Evolutionary conservation across 2,329 filamentous ascomycete species (phyloP).

Genomic region (Ascochyta pisi): DNA sequence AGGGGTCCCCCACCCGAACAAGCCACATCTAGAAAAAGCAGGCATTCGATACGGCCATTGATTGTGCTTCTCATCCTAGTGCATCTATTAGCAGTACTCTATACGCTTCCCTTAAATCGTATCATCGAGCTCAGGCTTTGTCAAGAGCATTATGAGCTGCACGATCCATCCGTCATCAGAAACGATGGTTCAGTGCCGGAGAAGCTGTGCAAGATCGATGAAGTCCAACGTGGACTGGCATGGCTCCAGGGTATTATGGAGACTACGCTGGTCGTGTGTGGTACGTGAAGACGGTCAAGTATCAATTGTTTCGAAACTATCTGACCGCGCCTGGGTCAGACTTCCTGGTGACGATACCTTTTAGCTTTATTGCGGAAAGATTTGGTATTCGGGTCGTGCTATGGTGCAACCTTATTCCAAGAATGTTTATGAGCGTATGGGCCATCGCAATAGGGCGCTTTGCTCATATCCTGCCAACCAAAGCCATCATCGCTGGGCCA

Average conservation of each 20-base stretch:
- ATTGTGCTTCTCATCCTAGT: slow-evolving; percentile 42
- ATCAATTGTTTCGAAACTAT: neutral
- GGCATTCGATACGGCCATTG: slow-evolving; percentile 34
- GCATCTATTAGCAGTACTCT: slow-evolving; percentile 43
- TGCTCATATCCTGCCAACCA: slow-evolving; percentile 34
- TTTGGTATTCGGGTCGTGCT: slow-evolving; percentile 39
- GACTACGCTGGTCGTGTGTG: slow-evolving; percentile 45
- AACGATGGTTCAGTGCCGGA: slow-evolving; percentile 56
- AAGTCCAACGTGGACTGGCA: slow-evolving; percentile 60
- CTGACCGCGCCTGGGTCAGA: slow-evolving; percentile 30
- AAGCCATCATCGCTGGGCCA: slow-evolving; percentile 40
- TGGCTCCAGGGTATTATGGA: slow-evolving; percentile 59
- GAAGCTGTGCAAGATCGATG: slow-evolving; percentile 61
- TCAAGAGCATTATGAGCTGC: slow-evolving; percentile 55
- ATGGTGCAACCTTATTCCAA: slow-evolving; percentile 43
- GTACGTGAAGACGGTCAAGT: slow-evolving; percentile 28
- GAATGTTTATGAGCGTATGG: slow-evolving; percentile 40
- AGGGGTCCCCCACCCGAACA: slow-evolving; percentile 15
- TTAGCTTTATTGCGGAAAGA: slow-evolving; percentile 44
- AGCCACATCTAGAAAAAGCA: neutral
- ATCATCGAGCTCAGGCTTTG: slow-evolving; percentile 52
- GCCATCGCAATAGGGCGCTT: slow-evolving; percentile 41
- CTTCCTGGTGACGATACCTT: slow-evolving; percentile 45
- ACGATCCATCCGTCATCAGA: slow-evolving; percentile 49
- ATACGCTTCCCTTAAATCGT: slow-evolving; percentile 48